A percentile compares a stretch with the other conserved stretches of the same genome.
phyloP scores from a whole-genome alignment of 129 eudicot genomes.

The Mikania micrantha region DNA sequence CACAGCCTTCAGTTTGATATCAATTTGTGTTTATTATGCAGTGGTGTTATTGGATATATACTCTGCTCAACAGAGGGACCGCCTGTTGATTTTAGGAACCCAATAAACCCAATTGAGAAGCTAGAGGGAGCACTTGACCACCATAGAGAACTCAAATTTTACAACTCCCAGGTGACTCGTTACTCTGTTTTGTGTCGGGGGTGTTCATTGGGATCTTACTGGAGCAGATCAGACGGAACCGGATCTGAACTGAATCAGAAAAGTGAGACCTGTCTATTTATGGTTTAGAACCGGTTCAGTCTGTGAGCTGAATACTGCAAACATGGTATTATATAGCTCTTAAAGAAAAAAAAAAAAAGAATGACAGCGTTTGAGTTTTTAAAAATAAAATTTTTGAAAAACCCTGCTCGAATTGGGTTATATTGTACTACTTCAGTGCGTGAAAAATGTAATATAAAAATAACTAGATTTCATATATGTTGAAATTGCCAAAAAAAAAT shows the following conservation, averaged over 20 bases:
- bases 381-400: neutral
- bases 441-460: too few relatives aligned
- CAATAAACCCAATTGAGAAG: slow-evolving; percentile 84
- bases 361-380: neutral
- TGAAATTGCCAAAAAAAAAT: too few relatives aligned
- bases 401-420: neutral
- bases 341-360: neutral
- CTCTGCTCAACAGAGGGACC: slow-evolving; percentile 83
- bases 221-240: neutral
- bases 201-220: neutral
- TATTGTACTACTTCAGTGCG: too few relatives aligned
- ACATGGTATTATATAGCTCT: neutral
- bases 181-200: neutral
- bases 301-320: neutral
- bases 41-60: slow-evolving; percentile 88
- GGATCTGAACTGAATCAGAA: neutral
- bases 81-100: slow-evolving; percentile 70
- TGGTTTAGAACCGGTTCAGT: neutral
- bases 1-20: neutral
- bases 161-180: slow-evolving; percentile 71
- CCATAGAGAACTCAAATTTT: slow-evolving; percentile 62
- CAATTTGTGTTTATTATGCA: slow-evolving; percentile 24
- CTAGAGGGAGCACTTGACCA: slow-evolving; percentile 68
- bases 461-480: too few relatives aligned
- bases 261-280: neutral